Conservation (phyloP, 2,329 filamentous ascomycete species). For the Bipolaris oryzae region DNA sequence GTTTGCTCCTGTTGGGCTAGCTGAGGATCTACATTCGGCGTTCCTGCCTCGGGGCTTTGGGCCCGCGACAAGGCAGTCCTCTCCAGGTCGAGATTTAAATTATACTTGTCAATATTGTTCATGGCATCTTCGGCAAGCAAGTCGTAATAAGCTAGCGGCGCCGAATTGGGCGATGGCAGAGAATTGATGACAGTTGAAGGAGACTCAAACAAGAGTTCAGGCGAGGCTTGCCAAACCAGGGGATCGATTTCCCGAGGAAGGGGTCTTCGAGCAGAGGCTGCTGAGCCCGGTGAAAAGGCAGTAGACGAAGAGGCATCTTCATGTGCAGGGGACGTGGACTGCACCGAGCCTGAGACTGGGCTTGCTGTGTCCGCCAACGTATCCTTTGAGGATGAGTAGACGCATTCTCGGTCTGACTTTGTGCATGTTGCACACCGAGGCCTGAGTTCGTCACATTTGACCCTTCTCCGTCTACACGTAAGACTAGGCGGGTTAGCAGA, state of each 20-base stretch:
- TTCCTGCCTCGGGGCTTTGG: conserved; percentile 32
- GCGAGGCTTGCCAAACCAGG: conserved; percentile 31
- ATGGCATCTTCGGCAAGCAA: conserved; percentile 54
- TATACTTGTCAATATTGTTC: conserved; percentile 44
- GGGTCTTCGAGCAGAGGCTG: conserved; percentile 22
- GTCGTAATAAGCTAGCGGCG: conserved; percentile 58
- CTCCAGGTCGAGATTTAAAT: conserved; percentile 41
- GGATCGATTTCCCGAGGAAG: conserved; percentile 29
- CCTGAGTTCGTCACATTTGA: conserved; percentile 59
- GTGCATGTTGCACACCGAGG: conserved; percentile 54
- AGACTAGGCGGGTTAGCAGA: conserved; percentile 39
- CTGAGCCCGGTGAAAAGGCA: conserved; percentile 18
- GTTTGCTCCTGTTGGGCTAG: conserved; percentile 12
- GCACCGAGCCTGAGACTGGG: conserved; percentile 20
- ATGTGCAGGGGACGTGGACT: conserved; percentile 22
- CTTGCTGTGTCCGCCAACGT: conserved; percentile 5
- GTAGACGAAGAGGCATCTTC: conserved; percentile 11
- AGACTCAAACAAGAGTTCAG: conserved; percentile 43
- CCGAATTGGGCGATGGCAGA: conserved; percentile 50
- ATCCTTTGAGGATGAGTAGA: conserved; percentile 41
- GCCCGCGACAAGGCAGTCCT: conserved; percentile 31
- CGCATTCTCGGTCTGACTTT: conserved; percentile 53
- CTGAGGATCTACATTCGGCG: conserved; percentile 21
- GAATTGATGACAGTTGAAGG: conserved; percentile 40
- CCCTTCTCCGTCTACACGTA: conserved; percentile 55